phyloP scores from a whole-genome alignment of 2,329 filamentous ascomycete genomes.

The Colletotrichum sp. region DNA sequence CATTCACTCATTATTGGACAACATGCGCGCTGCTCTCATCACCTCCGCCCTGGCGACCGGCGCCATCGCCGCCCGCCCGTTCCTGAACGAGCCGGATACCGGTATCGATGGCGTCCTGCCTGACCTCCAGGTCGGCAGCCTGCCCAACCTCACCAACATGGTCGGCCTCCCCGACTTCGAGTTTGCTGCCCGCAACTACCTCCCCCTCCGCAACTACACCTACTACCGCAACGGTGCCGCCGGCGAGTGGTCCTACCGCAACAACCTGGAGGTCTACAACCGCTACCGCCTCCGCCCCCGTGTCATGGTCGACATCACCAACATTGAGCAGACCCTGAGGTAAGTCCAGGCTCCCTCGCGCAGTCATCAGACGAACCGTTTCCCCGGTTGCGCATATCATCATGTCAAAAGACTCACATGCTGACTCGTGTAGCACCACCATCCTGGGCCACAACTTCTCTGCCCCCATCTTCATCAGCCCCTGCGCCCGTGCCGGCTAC shows the following conservation, averaged over 20 bases:
- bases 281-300: slow-evolving; percentile 53
- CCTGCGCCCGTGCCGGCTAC: slow-evolving; percentile 49
- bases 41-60: slow-evolving; percentile 33
- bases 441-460: slow-evolving; percentile 59
- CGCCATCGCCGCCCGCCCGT: slow-evolving; percentile 45
- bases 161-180: slow-evolving; percentile 60
- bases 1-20: slow-evolving; percentile 11
- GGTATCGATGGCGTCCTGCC: slow-evolving; percentile 44
- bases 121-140: slow-evolving; percentile 34
- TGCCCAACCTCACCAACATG: slow-evolving; percentile 49
- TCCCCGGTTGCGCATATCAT: not conserved
- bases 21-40: slow-evolving; percentile 31
- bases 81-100: slow-evolving; percentile 50
- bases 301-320: slow-evolving; percentile 54
- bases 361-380: not conserved
- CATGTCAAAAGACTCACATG: not conserved
- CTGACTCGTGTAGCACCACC: slow-evolving; percentile 40
- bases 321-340: slow-evolving; percentile 42
- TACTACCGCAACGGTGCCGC: slow-evolving; percentile 62
- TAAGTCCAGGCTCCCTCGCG: slow-evolving; percentile 21
- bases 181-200: slow-evolving; percentile 52
- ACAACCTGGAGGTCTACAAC: slow-evolving; percentile 60
- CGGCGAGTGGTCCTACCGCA: slow-evolving; percentile 61
- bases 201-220: slow-evolving; percentile 53
- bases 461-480: slow-evolving; percentile 60